A percentile compares a stretch with the other conserved stretches of the same genome.
These are phyloP conservation scores for Diplodia seriata DNA, from an alignment of 2,329 filamentous ascomycete genomes.

Conservation along the genomic window DNA sequence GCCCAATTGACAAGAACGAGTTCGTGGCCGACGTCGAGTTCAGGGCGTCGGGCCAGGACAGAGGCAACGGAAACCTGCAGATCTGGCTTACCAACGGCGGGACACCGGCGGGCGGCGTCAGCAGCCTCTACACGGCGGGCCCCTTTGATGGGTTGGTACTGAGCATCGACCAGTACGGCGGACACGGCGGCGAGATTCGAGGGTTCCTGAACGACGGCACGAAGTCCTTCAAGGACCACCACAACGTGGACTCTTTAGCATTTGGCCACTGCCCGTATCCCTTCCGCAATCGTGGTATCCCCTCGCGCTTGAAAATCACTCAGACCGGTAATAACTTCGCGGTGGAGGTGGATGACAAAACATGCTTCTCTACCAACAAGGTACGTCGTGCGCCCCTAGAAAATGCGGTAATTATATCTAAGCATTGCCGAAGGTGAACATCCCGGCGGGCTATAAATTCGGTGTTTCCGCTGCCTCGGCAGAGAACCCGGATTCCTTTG, in stretches of 20 bases:
- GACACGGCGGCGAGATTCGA: conserved; percentile 78
- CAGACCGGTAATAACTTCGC: conserved; percentile 69
- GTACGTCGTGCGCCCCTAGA: conserved; percentile 41
- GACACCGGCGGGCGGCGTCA: conserved; percentile 67
- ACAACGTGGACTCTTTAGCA: conserved; percentile 80
- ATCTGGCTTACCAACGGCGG: conserved; percentile 86
- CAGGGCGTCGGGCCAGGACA: conserved; percentile 82
- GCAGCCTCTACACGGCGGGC: conserved; percentile 82
- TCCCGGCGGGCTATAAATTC: conserved; percentile 83
- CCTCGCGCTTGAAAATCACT: conserved; percentile 80
- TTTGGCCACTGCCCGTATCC: conserved; percentile 92
- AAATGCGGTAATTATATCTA: not conserved
- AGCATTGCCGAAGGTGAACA: conserved; percentile 61
- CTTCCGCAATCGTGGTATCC: conserved; percentile 89
- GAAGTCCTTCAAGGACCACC: conserved; percentile 77
- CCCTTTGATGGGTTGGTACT: conserved; percentile 91
- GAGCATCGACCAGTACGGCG: conserved; percentile 83
- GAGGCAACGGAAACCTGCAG: conserved; percentile 87
- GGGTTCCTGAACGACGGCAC: conserved; percentile 94
- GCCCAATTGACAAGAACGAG: conserved; percentile 63
- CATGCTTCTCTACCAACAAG: conserved; percentile 83
- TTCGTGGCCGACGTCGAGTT: conserved; percentile 90
- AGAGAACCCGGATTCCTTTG: conserved; percentile 92
- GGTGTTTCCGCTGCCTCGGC: conserved; percentile 88
- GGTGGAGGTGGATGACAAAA: conserved; percentile 78